Evolutionary conservation across 2,329 filamentous ascomycete species (phyloP), one percentile per base, ranked within the genome.

Genomic region (Coniochaeta sp.): DNA sequence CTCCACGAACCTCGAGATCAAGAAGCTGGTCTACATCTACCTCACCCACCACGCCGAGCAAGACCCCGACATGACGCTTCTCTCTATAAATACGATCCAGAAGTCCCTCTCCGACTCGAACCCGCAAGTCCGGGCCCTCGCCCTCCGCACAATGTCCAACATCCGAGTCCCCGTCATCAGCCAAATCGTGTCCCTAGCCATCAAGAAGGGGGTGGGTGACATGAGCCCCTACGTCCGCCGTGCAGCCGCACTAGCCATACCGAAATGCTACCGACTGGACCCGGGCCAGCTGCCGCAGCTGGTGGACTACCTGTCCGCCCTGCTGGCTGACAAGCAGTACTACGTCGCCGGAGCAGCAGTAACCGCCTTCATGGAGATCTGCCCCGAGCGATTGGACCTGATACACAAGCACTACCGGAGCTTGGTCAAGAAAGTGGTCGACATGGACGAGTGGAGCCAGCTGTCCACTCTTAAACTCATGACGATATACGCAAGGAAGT

Each of bases 361-460:
- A 3, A 83, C 86, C 32, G 89, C 94, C 0, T 96, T 95, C 61
- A 69, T 95, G 67, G 90, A 96, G 57, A 77, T 97, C 26, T 97
- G 92, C 58, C 91, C 94, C 0, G 86, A 95, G 14, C 78, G 87
- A 51, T 78, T 96, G 57, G 91, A 96, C 65, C 72, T 99, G 54
- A 84, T 99, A 59, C 94, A 99, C 68, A 85, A 87, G 58, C 87
- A 96, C 65, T 99, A 97, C 70, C 83, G 89, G 49, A 77, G 81
- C 31, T 73, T 99, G 56, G 85, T 95, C 56, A 89, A 84, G 67
- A 96, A 96, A 73, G 73, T 97, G 50, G 90, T 96, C 22, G 94
- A 99, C 65, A 99, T 99, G 94, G 94, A 99, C 63, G 94, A 99
- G 70, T 99, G 94, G 94, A 88, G 91, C 38, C 94, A 99, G 70